These are phyloP conservation scores for Exophiala sideris DNA, from an alignment of 2,329 filamentous ascomycete species.

Conservation along the genomic window DNA sequence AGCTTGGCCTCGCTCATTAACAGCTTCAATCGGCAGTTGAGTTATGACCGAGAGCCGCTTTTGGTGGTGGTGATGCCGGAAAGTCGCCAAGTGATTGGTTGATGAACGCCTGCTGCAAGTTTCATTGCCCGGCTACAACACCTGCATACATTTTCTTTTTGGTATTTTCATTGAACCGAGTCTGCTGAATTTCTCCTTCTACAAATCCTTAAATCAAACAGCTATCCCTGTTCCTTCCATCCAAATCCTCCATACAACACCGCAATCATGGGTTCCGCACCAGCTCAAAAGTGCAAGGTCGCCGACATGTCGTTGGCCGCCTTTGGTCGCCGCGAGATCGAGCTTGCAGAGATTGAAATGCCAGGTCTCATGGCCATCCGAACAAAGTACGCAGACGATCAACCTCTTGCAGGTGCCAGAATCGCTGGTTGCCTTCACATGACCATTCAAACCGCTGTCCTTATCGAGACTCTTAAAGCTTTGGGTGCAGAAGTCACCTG, in stretches of 20 bases:
- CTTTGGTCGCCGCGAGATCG: conserved; percentile 98
- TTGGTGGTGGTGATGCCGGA: not conserved
- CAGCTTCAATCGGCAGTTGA: not conserved
- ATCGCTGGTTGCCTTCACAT: conserved; percentile 99
- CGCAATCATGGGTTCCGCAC: conserved; percentile 58
- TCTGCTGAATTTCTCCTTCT: not conserved
- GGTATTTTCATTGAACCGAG: not conserved
- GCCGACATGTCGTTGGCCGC: conserved; percentile 96
- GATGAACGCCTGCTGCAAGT: not conserved
- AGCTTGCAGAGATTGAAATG: conserved; percentile 95
- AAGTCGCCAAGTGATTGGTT: not conserved
- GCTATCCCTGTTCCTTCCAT: not conserved
- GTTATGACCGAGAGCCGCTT: not conserved
- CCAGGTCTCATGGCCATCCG: conserved; percentile 96
- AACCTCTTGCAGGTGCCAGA: conserved; percentile 89
- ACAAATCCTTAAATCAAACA: not conserved
- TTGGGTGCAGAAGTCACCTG: conserved; percentile 98
- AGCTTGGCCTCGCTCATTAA: too few species aligned
- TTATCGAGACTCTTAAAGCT: conserved; percentile 93
- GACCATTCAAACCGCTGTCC: conserved; percentile 99
- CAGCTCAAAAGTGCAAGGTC: conserved; percentile 95
- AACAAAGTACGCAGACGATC: conserved; percentile 83
- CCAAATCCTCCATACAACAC: not conserved
- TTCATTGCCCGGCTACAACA: not conserved
- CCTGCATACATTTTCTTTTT: not conserved